phyloP scores from a whole-genome alignment of 2,329 filamentous ascomycete genomes.

The Alternaria sp. region DNA sequence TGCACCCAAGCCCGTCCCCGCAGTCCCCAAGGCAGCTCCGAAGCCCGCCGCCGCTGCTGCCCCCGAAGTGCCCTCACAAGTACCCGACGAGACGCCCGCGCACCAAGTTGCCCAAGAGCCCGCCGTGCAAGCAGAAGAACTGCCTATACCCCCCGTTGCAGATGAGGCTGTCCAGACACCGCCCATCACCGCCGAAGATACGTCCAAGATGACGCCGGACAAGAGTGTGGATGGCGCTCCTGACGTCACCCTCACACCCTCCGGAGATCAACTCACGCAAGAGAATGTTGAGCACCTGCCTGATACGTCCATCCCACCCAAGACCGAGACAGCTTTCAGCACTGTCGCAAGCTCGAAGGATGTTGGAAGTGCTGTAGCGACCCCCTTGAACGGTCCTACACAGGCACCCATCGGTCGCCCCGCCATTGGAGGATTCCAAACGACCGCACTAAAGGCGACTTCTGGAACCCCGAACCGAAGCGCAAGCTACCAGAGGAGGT shows the following conservation, averaged over 20 bases:
- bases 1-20: conserved; percentile 56
- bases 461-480: conserved; percentile 65
- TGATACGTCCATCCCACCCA: conserved; percentile 77
- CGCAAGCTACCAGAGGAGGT: conserved; percentile 81
- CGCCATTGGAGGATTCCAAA: conserved; percentile 74
- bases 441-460: conserved; percentile 82
- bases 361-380: conserved; percentile 62
- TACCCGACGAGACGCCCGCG: conserved; percentile 46
- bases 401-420: conserved; percentile 67
- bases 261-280: conserved; percentile 85
- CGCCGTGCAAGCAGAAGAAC: conserved; percentile 50
- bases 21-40: conserved; percentile 44
- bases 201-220: conserved; percentile 39
- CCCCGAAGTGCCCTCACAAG: conserved; percentile 44
- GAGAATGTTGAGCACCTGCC: conserved; percentile 90
- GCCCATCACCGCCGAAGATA: conserved; percentile 33
- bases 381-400: conserved; percentile 61
- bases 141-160: conserved; percentile 44
- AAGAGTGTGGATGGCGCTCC: conserved; percentile 57
- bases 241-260: conserved; percentile 63
- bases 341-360: conserved; percentile 88
- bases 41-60: conserved; percentile 44
- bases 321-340: conserved; percentile 85
- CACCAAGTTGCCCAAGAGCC: conserved; percentile 48
- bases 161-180: conserved; percentile 47